These are phyloP conservation scores for Colletotrichum theobromicola DNA, from an alignment of 2,329 filamentous ascomycete genomes.

Conservation along the genomic window DNA sequence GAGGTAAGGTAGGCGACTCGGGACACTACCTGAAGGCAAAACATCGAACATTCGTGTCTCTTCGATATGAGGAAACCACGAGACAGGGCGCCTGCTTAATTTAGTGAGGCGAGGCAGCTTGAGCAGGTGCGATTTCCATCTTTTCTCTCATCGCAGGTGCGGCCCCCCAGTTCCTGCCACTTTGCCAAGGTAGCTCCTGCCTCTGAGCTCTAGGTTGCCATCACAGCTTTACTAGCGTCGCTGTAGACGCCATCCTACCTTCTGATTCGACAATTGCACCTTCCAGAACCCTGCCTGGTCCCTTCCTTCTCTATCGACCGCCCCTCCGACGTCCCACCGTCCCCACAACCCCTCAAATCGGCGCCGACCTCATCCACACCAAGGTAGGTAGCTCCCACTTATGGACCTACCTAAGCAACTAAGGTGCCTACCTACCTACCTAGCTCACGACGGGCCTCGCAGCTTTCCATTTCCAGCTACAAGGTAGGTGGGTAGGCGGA, in stretches of 20 bases:
- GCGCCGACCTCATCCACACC: neutral
- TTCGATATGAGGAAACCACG: neutral
- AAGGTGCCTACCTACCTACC: no score
- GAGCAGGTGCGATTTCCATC: neutral
- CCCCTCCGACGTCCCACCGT: neutral
- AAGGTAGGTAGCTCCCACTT: no score
- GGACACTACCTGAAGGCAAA: no score
- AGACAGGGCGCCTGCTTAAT: neutral
- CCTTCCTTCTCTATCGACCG: neutral
- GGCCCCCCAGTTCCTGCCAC: neutral
- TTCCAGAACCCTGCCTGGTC: conserved; percentile 4
- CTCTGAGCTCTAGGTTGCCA: neutral
- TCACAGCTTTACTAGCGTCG: conserved; percentile 1
- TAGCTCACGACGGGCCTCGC: no score
- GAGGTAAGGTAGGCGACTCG: neutral
- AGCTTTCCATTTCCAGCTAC: no score
- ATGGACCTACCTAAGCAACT: no score
- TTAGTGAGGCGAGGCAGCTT: neutral
- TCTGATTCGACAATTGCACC: conserved; percentile 18
- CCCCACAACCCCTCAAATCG: neutral
- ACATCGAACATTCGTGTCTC: no score
- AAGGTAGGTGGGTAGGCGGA: no score
- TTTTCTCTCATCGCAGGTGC: neutral
- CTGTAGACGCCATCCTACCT: neutral
- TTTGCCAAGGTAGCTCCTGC: neutral